Evolutionary conservation across 2,329 filamentous ascomycete genomes (phyloP).

Genomic region (Verticillium isaacii): DNA sequence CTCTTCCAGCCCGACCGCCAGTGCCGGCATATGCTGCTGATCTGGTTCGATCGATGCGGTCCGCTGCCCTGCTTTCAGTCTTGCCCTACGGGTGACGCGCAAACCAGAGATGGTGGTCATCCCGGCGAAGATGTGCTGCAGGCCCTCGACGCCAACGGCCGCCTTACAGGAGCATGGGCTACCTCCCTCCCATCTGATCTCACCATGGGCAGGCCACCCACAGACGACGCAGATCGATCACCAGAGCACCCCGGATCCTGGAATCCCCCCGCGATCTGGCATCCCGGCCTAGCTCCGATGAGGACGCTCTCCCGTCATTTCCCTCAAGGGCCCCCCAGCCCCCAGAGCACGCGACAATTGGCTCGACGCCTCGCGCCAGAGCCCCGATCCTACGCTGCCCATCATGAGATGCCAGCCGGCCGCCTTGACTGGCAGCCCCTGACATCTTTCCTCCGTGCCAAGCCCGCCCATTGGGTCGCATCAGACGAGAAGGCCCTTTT

Average conservation of each 20-base stretch:
- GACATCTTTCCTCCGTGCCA: background rate
- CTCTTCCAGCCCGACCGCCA: background rate
- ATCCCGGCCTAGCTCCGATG: background rate
- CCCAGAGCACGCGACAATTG: background rate
- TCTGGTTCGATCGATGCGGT: background rate
- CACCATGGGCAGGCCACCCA: background rate
- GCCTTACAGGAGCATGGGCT: background rate
- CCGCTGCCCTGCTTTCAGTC: background rate
- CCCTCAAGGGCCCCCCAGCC: background rate
- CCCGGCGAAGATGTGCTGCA: too few relatives aligned
- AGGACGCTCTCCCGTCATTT: background rate
- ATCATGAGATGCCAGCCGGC: background rate
- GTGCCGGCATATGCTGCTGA: background rate
- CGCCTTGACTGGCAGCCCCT: background rate
- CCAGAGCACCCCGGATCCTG: background rate
- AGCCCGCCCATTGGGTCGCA: background rate
- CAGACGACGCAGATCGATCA: background rate
- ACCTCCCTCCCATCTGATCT: background rate
- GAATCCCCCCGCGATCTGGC: background rate
- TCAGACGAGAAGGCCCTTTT: background rate
- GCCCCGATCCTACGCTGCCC: background rate
- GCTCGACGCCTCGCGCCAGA: background rate
- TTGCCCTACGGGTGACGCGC: background rate
- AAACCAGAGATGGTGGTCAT: too few relatives aligned
- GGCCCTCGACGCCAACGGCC: too few relatives aligned